Base-by-base conservation (phyloP, 2,329 filamentous ascomycete species). In the Xylariaceae sp. region DNA sequence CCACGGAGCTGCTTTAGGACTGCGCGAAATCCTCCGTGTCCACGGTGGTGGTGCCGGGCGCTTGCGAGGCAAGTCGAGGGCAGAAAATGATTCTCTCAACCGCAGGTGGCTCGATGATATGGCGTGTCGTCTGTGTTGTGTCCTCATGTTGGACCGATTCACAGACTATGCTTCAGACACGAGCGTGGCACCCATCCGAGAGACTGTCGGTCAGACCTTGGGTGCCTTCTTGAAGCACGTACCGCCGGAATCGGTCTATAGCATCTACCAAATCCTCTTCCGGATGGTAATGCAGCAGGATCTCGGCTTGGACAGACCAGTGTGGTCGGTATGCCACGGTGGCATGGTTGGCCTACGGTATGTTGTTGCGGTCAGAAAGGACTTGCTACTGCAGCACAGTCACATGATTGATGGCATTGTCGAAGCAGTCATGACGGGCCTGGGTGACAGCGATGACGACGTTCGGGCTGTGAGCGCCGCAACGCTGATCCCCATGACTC, bases 131-230 rank as follows among this genome's bases (percentile, higher is more conserved):
- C 73, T 98, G 31, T 90, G 89, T 58, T 94, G 86, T 55, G 89
- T 98, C 33, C 81, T 98, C 50, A 95, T 98, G 80, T 77, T 98
- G 12, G 92, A 98, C 61, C 80, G 89, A 33, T 98, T 98, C 54
- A 93, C 89, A 36, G 92, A 98, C 55, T 98, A 95, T 63, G 92
- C 93, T 38, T 94, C 89, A 5, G 92, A 98, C 58, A 98, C 87
- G 33, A 94, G 93, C 1, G 88, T 98, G 25, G 92, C 92, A 1
- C 92, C 92, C 0, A 95, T 98, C 43, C 75, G 92, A 44, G 92
- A 98, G 63, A 94, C 89, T 0, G 85, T 94, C 25, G 92, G 92
- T 29, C 92, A 98, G 60, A 90, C 89, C 3, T 68, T 98, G 11
- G 93, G 90, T 48, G 87, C 90, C 10, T 77, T 93, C 11, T 66